Conservation (phyloP, 441 rosid genomes). For the Euphorbia schlechtendalii region DNA sequence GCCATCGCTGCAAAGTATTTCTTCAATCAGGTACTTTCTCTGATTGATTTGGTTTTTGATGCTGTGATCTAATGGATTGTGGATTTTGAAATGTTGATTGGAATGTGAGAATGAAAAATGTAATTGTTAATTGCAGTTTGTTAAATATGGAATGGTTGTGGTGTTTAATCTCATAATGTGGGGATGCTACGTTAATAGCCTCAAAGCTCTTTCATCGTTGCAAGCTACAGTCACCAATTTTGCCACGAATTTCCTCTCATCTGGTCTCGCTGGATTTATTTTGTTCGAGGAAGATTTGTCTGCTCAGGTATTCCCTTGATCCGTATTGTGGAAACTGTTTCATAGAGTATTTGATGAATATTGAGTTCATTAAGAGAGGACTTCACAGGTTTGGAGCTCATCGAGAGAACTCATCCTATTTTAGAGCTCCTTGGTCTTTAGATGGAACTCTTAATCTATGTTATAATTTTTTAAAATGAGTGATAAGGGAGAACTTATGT, state of each 20-base stretch:
- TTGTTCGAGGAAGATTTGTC: constrained; percentile 56
- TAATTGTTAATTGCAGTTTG: constrained; percentile 28
- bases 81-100: too few species aligned
- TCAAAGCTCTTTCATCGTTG: constrained; percentile 68
- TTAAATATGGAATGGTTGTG: constrained; percentile 54
- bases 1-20: constrained; percentile 74
- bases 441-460: too few species aligned
- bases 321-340: too few species aligned
- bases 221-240: constrained; percentile 87
- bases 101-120: background rate
- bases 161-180: constrained; percentile 69
- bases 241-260: constrained; percentile 72
- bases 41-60: background rate
- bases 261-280: constrained; percentile 78
- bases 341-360: too few species aligned
- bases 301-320: too few species aligned
- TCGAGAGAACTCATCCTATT: too few species aligned
- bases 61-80: background rate
- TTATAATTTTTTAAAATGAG: too few species aligned
- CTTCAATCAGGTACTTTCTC: constrained; percentile 33
- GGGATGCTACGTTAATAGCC: constrained; percentile 86
- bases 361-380: too few species aligned
- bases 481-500: too few species aligned
- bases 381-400: too few species aligned
- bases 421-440: too few species aligned